These are phyloP conservation scores for Xylariaceae sp. DNA, from an alignment of 2,329 filamentous ascomycete genomes.

Conservation along the genomic window DNA sequence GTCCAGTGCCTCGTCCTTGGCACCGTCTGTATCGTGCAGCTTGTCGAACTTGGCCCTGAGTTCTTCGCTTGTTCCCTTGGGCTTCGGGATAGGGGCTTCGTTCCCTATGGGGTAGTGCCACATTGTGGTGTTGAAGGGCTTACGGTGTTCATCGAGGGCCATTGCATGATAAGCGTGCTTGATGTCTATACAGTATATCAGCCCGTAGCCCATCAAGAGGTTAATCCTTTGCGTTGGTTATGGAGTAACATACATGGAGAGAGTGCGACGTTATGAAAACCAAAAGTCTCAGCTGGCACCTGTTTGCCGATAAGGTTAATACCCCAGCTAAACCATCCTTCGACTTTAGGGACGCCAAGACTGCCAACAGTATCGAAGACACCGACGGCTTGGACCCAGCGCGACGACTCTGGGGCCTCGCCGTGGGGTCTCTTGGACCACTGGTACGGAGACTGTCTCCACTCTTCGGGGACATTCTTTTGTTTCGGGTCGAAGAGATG, in stretches of 20 bases:
- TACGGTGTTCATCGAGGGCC: slow-evolving; percentile 8
- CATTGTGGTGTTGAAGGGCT: slow-evolving; percentile 4
- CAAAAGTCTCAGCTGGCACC: no score
- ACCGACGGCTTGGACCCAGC: slow-evolving; percentile 5
- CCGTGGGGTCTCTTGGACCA: not conserved
- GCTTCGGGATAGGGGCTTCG: slow-evolving; percentile 5
- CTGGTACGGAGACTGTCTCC: slow-evolving; percentile 3
- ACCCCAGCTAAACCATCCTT: slow-evolving; percentile 6
- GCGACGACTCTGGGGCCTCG: slow-evolving; percentile 1
- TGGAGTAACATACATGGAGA: slow-evolving; percentile 2
- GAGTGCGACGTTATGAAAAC: slow-evolving; percentile 4
- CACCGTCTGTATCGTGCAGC: no score
- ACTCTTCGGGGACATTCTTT: slow-evolving; percentile 1
- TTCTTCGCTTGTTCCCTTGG: not conserved
- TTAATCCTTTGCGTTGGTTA: no score
- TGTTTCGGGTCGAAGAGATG: no score
- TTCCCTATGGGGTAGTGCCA: no score
- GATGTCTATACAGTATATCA: slow-evolving; percentile 5
- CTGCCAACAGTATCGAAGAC: slow-evolving; percentile 11
- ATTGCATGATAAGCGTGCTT: slow-evolving; percentile 10
- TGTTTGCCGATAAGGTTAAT: no score
- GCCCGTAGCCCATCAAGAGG: not conserved
- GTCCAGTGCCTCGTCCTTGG: no score
- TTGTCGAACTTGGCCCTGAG: slow-evolving; percentile 3
- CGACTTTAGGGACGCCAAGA: slow-evolving; percentile 2